Conservation (phyloP, 495 filamentous ascomycete species). For the Podospora pseudoanserina region DNA sequence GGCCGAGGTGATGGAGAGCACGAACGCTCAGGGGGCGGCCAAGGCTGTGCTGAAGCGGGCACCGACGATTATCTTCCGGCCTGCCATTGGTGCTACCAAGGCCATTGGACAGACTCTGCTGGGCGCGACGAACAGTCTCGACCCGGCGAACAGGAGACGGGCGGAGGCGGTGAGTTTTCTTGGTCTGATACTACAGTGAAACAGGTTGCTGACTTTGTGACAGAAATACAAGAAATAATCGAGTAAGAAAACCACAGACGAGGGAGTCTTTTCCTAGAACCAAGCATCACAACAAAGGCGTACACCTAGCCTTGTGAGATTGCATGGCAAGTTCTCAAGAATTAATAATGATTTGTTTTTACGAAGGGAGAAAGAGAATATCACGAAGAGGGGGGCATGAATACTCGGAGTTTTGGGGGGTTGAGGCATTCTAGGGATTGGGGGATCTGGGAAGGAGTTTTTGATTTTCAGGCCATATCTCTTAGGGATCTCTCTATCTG, state of each 20-base stretch:
- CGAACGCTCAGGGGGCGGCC: slow-evolving; percentile 76
- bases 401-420: not conserved
- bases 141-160: slow-evolving; percentile 74
- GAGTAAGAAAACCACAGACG: not conserved
- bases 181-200: not conserved
- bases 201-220: not conserved
- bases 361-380: not conserved
- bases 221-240: slow-evolving; percentile 28
- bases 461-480: not conserved
- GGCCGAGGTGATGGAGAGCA: slow-evolving; percentile 82
- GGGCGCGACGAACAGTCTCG: slow-evolving; percentile 90
- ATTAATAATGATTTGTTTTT: not conserved
- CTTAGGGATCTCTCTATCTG: not conserved
- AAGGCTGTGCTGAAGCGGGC: slow-evolving; percentile 75
- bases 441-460: not conserved
- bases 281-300: not conserved
- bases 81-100: slow-evolving; percentile 85
- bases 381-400: not conserved
- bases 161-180: slow-evolving; percentile 75
- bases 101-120: slow-evolving; percentile 85
- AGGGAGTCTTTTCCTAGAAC: not conserved
- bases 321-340: not conserved
- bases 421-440: not conserved
- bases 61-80: slow-evolving; percentile 85
- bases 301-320: not conserved